Evolutionary conservation across 1,284 basidiomycete genomes (phyloP).

Genomic region (Ustilago nuda): DNA sequence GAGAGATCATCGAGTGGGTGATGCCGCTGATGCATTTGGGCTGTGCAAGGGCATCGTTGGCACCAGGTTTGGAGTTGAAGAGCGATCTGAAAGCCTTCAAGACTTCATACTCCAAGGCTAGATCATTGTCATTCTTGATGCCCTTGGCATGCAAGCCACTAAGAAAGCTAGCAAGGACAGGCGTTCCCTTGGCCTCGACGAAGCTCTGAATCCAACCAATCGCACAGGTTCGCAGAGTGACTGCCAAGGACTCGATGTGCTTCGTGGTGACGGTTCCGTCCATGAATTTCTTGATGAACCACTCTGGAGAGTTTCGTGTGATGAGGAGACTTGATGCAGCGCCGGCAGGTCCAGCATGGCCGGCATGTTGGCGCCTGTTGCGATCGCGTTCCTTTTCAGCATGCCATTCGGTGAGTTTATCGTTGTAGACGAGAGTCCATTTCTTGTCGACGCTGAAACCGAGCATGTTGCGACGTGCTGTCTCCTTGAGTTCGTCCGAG

Average conservation of each 20-base stretch:
- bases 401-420: slow-evolving; percentile 83
- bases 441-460: slow-evolving; percentile 77
- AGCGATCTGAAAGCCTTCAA: slow-evolving; percentile 88
- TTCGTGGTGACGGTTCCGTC: slow-evolving; percentile 85
- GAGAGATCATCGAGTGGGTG: slow-evolving; percentile 84
- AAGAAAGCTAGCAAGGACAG: slow-evolving; percentile 80
- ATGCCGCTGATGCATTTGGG: slow-evolving; percentile 84
- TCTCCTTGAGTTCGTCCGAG: slow-evolving; percentile 59
- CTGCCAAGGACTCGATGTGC: slow-evolving; percentile 80
- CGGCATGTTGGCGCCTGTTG: slow-evolving; percentile 66
- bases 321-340: slow-evolving; percentile 67
- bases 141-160: slow-evolving; percentile 62
- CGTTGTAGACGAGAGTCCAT: slow-evolving; percentile 89
- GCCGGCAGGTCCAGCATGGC: slow-evolving; percentile 71
- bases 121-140: slow-evolving; percentile 74
- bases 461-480: slow-evolving; percentile 63
- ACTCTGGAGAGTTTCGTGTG: slow-evolving; percentile 70
- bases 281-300: slow-evolving; percentile 88
- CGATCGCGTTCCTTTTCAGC: slow-evolving; percentile 68
- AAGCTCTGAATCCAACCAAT: slow-evolving; percentile 69
- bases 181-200: slow-evolving; percentile 78
- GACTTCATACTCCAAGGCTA: slow-evolving; percentile 84
- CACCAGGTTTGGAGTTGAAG: slow-evolving; percentile 81
- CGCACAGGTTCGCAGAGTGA: slow-evolving; percentile 77
- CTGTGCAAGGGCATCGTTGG: slow-evolving; percentile 82